Conservation (phyloP, 1,139 yeast species). For the Nakaseomyces nivariensis region DNA sequence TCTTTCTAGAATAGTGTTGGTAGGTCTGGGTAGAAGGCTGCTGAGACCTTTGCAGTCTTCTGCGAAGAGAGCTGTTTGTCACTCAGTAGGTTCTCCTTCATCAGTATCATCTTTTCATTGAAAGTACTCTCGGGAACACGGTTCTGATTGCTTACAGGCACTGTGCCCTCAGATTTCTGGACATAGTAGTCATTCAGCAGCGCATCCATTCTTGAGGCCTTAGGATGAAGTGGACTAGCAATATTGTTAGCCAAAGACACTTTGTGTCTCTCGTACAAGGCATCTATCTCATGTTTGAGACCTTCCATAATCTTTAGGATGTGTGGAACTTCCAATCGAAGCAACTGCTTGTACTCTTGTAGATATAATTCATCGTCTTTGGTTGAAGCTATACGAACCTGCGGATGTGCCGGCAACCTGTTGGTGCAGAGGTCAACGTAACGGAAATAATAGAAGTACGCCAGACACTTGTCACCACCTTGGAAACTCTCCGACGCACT, state of each 20-base stretch:
- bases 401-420: conserved; percentile 25
- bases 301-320: conserved; percentile 23
- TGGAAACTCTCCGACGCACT: conserved; percentile 25
- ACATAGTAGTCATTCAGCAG: background rate
- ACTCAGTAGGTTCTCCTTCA: background rate
- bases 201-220: background rate
- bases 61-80: background rate
- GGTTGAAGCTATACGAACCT: conserved; percentile 7
- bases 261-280: conserved; percentile 15
- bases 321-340: conserved; percentile 27
- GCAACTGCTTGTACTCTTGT: conserved; percentile 22
- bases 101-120: background rate
- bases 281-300: conserved; percentile 16
- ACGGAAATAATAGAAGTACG: conserved; percentile 24
- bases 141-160: background rate
- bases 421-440: conserved; percentile 27
- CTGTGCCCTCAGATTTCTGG: background rate
- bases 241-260: conserved; percentile 22
- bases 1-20: background rate
- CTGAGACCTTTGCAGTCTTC: background rate
- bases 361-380: conserved; percentile 6
- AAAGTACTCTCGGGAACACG: background rate
- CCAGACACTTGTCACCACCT: conserved; percentile 14
- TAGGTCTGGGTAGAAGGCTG: conserved; percentile 1
- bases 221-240: conserved; percentile 11